Percentiles rank a stretch among this genome's conserved stretches.
These are phyloP conservation scores for Alisma plantagoaquatica DNA, from an alignment of 106 monocot genomes.

Conservation along the genomic window DNA sequence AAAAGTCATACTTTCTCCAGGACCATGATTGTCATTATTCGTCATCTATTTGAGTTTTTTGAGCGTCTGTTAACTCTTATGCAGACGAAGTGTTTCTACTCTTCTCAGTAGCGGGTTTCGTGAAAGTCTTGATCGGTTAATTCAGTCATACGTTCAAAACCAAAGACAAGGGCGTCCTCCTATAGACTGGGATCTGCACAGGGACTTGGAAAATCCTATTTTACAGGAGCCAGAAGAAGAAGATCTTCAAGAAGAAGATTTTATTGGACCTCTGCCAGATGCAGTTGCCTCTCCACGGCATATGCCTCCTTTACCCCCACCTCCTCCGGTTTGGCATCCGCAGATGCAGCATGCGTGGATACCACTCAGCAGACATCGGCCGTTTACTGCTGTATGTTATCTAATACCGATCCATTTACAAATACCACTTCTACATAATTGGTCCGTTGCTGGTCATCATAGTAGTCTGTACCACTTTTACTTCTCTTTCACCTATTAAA, in stretches of 20 bases:
- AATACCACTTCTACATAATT: too few species aligned
- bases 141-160: constrained; percentile 80
- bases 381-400: too few species aligned
- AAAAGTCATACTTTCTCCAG: too few species aligned
- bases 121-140: constrained; percentile 76
- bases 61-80: too few species aligned
- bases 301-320: constrained; percentile 44
- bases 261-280: constrained; percentile 25
- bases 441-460: too few species aligned
- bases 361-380: background rate
- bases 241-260: constrained; percentile 20
- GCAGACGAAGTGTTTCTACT: constrained; percentile 92
- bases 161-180: constrained; percentile 47
- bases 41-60: too few species aligned
- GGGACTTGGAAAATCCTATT: constrained; percentile 13
- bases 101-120: constrained; percentile 89
- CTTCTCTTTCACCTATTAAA: too few species aligned
- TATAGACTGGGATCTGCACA: constrained; percentile 51
- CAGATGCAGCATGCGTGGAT: constrained; percentile 14
- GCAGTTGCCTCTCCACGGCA: constrained; percentile 24
- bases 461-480: too few species aligned
- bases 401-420: too few species aligned
- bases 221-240: constrained; percentile 28
- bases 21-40: too few species aligned
- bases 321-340: constrained; percentile 60